These are phyloP conservation scores for Solanum corneliomulleri DNA, from an alignment of 257 asterid genomes.

Conservation along the genomic window DNA sequence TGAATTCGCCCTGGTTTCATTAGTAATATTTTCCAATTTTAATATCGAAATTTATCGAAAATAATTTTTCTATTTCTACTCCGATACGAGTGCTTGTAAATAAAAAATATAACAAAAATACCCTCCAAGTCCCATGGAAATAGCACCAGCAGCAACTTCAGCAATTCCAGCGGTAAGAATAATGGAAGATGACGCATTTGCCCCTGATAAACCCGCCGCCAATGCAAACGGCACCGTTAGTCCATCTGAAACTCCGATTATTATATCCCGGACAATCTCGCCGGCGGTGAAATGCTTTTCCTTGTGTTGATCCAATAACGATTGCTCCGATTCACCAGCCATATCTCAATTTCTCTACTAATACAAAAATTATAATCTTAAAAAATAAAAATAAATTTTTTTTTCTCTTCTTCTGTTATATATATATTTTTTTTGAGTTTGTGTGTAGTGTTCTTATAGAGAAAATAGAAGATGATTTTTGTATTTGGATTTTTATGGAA, in stretches of 20 bases:
- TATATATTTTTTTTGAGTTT: not conserved
- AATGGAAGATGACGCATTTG: constrained; percentile 79
- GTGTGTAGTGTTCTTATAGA: not conserved
- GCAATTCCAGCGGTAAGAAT: constrained; percentile 93
- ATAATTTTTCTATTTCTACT: too few relatives aligned
- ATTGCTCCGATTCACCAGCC: constrained; percentile 31
- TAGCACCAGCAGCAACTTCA: constrained; percentile 96
- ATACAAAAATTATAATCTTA: not conserved
- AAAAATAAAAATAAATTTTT: fast-evolving
- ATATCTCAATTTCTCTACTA: constrained; percentile 12
- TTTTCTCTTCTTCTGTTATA: not conserved
- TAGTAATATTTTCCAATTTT: too few relatives aligned
- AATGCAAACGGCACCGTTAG: constrained; percentile 94
- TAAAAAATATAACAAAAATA: not conserved
- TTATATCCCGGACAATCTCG: constrained; percentile 77
- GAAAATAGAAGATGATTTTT: not conserved
- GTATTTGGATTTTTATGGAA: not conserved
- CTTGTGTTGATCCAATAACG: constrained; percentile 43
- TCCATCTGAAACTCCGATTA: constrained; percentile 93
- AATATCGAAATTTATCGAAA: too few relatives aligned
- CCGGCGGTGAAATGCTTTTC: constrained; percentile 95
- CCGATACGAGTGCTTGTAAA: not conserved
- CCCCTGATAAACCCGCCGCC: constrained; percentile 94
- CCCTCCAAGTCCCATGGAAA: constrained; percentile 99
- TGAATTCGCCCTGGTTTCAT: too few relatives aligned